These are phyloP conservation scores for Zalaria sp. DNA, from an alignment of 2,329 filamentous ascomycete genomes.

Conservation along the genomic window DNA sequence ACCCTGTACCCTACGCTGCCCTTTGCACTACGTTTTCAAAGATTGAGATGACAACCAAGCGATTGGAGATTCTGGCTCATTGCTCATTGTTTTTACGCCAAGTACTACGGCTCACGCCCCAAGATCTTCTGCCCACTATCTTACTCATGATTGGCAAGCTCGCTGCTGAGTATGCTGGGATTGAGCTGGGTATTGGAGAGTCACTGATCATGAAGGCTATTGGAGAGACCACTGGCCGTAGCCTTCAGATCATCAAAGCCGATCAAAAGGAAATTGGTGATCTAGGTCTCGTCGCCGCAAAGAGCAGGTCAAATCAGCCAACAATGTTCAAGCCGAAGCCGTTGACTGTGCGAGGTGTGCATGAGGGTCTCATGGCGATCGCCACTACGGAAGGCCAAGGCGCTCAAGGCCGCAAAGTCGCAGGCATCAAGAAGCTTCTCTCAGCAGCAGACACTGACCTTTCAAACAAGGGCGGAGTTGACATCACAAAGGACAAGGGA, in stretches of 20 bases:
- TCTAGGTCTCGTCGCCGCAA: slow-evolving; percentile 83
- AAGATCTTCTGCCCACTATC: slow-evolving; percentile 76
- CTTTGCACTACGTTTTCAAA: slow-evolving; percentile 90
- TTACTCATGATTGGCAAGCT: slow-evolving; percentile 97
- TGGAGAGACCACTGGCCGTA: slow-evolving; percentile 83
- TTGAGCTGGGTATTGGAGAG: slow-evolving; percentile 96
- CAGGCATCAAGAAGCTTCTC: slow-evolving; percentile 90
- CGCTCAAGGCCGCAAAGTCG: slow-evolving; percentile 80
- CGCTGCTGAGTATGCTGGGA: slow-evolving; percentile 88
- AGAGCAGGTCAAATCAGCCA: slow-evolving; percentile 85
- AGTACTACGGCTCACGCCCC: slow-evolving; percentile 79
- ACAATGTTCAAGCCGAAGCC: slow-evolving; percentile 98
- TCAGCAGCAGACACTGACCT: slow-evolving; percentile 69
- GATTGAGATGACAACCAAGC: slow-evolving; percentile 87
- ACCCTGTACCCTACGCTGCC: slow-evolving; percentile 85
- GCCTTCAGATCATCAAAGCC: slow-evolving; percentile 75
- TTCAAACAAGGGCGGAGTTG: slow-evolving; percentile 55
- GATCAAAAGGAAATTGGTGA: slow-evolving; percentile 96
- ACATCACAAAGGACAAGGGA: slow-evolving; percentile 85
- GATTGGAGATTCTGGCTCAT: slow-evolving; percentile 74
- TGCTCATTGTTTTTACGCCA: slow-evolving; percentile 86
- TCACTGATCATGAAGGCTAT: slow-evolving; percentile 98
- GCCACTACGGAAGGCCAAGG: slow-evolving; percentile 78
- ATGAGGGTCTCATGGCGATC: slow-evolving; percentile 76
- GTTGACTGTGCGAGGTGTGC: slow-evolving; percentile 73